These are phyloP conservation scores for Chlorella variabilis DNA, from an alignment of 163 green algal species.

Conservation along the genomic window DNA sequence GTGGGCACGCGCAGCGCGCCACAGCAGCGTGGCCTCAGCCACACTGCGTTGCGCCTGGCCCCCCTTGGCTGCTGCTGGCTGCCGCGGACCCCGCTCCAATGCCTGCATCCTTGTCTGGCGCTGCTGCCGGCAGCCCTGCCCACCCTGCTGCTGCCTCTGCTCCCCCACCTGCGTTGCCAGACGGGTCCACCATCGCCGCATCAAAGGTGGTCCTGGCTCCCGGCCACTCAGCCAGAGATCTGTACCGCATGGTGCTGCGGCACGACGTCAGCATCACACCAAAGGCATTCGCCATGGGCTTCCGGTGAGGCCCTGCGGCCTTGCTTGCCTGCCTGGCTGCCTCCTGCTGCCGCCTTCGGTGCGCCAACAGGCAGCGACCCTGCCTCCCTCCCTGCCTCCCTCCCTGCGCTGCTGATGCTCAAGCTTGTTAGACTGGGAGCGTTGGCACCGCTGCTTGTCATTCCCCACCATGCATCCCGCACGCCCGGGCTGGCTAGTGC, in stretches of 20 bases:
- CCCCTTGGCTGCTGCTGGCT: too few species aligned
- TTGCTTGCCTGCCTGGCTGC: not conserved
- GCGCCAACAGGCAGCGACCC: too few species aligned
- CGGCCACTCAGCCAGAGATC: slow-evolving; percentile 74
- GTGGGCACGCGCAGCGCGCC: slow-evolving; percentile 1
- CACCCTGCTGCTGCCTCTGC: not conserved
- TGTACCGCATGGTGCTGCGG: slow-evolving; percentile 64
- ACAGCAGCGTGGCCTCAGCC: not conserved
- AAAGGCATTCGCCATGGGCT: slow-evolving; percentile 85
- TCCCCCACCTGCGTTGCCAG: slow-evolving; percentile 3
- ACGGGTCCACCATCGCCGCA: slow-evolving; percentile 50
- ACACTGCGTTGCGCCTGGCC: not conserved
- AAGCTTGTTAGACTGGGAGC: too few species aligned
- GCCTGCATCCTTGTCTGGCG: too few species aligned
- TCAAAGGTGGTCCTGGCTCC: slow-evolving; percentile 64
- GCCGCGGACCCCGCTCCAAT: not conserved
- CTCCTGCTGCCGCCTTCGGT: too few species aligned
- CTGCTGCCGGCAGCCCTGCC: too few species aligned
- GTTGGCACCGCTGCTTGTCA: too few species aligned
- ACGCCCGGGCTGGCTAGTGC: too few species aligned
- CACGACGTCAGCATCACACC: slow-evolving; percentile 65
- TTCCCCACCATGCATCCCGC: too few species aligned
- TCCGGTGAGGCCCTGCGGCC: slow-evolving; percentile 44
- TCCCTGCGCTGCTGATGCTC: too few species aligned
- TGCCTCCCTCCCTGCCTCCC: too few species aligned